Evolutionary conservation across 2,329 filamentous ascomycete species (phyloP).

Genomic region (Aspergillus viridinutans): DNA sequence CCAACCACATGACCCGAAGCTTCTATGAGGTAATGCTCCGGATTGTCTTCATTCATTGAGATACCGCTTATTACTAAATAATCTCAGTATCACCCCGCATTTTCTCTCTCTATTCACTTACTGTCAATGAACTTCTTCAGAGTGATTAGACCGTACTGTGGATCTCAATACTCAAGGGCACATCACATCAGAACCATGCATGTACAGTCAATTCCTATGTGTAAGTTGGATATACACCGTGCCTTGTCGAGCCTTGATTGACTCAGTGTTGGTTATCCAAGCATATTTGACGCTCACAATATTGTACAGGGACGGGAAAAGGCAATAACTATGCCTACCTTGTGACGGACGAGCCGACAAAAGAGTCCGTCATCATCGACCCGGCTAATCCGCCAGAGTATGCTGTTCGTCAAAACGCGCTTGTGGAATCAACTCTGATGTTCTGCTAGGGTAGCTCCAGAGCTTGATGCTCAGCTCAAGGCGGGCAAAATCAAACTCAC

Average conservation of each 20-base stretch:
- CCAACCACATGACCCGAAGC: not conserved
- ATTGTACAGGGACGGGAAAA: slow-evolving; percentile 31
- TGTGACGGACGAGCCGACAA: slow-evolving; percentile 47
- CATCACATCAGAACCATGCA: slow-evolving; percentile 41
- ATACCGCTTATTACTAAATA: not conserved
- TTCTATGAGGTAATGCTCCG: not conserved
- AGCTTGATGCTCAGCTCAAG: slow-evolving; percentile 68
- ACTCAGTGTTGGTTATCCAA: not conserved
- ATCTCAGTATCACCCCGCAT: slow-evolving; percentile 4
- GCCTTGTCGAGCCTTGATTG: not conserved
- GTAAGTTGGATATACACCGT: slow-evolving; percentile 30
- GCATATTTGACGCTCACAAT: not conserved
- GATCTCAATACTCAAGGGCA: slow-evolving; percentile 4
- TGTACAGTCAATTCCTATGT: slow-evolving; percentile 52
- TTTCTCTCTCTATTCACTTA: not conserved
- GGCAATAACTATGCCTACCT: slow-evolving; percentile 52
- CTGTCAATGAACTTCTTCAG: slow-evolving; percentile 30
- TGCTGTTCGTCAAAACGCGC: slow-evolving; percentile 13
- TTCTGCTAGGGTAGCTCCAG: slow-evolving; percentile 52
- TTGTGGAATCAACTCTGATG: not conserved
- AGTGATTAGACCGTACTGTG: slow-evolving; percentile 17
- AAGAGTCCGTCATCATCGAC: slow-evolving; percentile 49
- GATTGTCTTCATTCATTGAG: not conserved
- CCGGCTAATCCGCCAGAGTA: slow-evolving; percentile 50
- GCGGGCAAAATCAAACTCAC: slow-evolving; percentile 73